Evolutionary conservation across 176 grass and related monocot species (phyloP).

Genomic region (Stipa capillata): DNA sequence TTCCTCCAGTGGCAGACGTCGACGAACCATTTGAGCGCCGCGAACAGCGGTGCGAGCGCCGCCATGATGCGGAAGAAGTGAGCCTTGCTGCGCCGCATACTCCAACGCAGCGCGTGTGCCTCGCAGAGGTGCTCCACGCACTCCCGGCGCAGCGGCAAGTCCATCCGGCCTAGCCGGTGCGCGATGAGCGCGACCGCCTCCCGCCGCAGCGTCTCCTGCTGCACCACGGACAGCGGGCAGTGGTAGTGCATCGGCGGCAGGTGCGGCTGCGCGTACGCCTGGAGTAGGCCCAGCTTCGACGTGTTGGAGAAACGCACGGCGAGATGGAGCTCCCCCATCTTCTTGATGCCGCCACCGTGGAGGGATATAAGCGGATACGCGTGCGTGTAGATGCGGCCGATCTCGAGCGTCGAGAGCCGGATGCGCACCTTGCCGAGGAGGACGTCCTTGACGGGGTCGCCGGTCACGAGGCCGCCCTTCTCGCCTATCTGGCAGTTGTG

Average conservation of each 20-base stretch:
- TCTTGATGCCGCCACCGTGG: conserved; percentile 53
- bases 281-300: conserved; percentile 44
- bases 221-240: conserved; percentile 47
- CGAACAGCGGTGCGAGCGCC: conserved; percentile 42
- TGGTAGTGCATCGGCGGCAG: conserved; percentile 68
- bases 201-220: conserved; percentile 51
- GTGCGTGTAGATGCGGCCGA: conserved; percentile 64
- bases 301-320: conserved; percentile 57
- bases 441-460: conserved; percentile 52
- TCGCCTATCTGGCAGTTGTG: conserved; percentile 71
- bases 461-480: conserved; percentile 37
- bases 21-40: conserved; percentile 42
- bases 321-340: conserved; percentile 68
- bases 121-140: conserved; percentile 76
- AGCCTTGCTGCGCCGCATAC: conserved; percentile 80
- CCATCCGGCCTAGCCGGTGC: conserved; percentile 58
- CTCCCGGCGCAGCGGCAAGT: conserved; percentile 62
- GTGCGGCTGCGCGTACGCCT: conserved; percentile 41
- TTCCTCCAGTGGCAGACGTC: conserved; percentile 66
- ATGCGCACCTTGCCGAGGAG: conserved; percentile 77
- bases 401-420: conserved; percentile 74
- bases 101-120: conserved; percentile 49
- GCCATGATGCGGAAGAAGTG: conserved; percentile 72
- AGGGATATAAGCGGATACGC: conserved; percentile 64
- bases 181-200: conserved; percentile 56